phyloP scores from a whole-genome alignment of 495 filamentous ascomycete genomes.

The Copromyces sp. region DNA sequence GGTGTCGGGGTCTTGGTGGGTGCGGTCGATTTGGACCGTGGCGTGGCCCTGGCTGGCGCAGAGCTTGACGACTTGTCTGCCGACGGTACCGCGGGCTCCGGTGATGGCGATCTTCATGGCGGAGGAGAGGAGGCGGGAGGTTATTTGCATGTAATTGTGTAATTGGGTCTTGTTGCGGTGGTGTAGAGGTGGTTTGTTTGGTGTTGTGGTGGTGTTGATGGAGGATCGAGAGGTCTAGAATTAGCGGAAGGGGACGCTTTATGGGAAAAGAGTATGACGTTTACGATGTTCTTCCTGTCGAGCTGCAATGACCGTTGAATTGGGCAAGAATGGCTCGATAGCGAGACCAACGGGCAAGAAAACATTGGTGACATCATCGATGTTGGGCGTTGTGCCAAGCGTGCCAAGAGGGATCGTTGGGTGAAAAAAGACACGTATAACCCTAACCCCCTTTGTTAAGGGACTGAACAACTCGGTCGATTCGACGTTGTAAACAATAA shows the following conservation, averaged over 20 bases:
- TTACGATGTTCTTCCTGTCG: too few species aligned
- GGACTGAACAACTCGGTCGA: too few species aligned
- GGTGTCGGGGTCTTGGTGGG: neutral
- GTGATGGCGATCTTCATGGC: neutral
- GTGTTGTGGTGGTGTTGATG: neutral
- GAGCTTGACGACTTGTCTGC: neutral
- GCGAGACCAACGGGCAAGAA: neutral
- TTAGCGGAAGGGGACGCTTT: neutral
- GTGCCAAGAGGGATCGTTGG: neutral
- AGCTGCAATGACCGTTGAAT: too few species aligned
- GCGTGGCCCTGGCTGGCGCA: neutral
- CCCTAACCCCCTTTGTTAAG: neutral
- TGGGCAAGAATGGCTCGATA: neutral
- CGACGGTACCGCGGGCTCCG: neutral
- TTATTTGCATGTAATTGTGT: neutral
- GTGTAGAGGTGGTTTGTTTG: neutral
- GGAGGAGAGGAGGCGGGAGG: neutral
- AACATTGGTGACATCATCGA: neutral
- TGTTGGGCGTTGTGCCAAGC: neutral
- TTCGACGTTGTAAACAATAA: too few species aligned
- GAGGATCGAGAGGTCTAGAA: neutral
- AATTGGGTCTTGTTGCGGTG: neutral
- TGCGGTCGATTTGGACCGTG: neutral
- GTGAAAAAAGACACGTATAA: neutral
- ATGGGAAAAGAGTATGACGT: neutral